Evolutionary conservation across 495 filamentous ascomycete species (phyloP).

Genomic region (Neurospora africana): DNA sequence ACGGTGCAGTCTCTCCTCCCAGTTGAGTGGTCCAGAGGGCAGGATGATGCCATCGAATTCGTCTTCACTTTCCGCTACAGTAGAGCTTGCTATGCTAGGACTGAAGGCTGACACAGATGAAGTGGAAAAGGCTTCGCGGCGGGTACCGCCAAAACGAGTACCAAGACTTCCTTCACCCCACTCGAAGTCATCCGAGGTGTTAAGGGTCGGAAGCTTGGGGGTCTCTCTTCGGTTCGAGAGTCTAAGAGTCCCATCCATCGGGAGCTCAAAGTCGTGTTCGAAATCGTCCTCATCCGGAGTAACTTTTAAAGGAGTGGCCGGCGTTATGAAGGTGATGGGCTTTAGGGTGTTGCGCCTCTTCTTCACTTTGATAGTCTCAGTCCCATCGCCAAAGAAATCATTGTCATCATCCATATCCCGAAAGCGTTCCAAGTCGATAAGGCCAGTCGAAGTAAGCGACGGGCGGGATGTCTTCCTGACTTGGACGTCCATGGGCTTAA

Average conservation of each 20-base stretch:
- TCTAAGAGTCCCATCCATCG: constrained; percentile 46
- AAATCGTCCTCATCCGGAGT: constrained; percentile 50
- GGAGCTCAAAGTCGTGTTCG: constrained; percentile 69
- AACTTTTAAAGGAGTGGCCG: constrained; percentile 40
- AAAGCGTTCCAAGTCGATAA: constrained; percentile 47
- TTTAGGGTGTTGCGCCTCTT: constrained; percentile 46
- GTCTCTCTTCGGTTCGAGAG: constrained; percentile 50
- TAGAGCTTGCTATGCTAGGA: constrained; percentile 79
- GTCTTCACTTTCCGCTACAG: constrained; percentile 90
- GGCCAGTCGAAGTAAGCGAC: constrained; percentile 16
- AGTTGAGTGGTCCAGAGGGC: constrained; percentile 71
- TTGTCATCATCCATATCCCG: constrained; percentile 49
- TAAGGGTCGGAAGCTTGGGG: constrained; percentile 44
- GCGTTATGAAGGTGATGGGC: constrained; percentile 44
- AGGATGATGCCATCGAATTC: constrained; percentile 81
- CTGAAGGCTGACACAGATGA: constrained; percentile 83
- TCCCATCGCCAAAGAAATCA: constrained; percentile 50
- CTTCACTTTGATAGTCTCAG: constrained; percentile 56
- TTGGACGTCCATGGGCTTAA: neutral
- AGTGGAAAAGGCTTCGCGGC: constrained; percentile 63
- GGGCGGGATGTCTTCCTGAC: constrained; percentile 16
- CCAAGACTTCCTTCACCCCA: constrained; percentile 91
- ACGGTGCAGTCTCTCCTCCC: constrained; percentile 63
- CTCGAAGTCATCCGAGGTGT: constrained; percentile 67
- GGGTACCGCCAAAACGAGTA: constrained; percentile 76